These are phyloP conservation scores for Chlorella sp. DNA, from an alignment of 139 green algal genomes.

Conservation along the genomic window DNA sequence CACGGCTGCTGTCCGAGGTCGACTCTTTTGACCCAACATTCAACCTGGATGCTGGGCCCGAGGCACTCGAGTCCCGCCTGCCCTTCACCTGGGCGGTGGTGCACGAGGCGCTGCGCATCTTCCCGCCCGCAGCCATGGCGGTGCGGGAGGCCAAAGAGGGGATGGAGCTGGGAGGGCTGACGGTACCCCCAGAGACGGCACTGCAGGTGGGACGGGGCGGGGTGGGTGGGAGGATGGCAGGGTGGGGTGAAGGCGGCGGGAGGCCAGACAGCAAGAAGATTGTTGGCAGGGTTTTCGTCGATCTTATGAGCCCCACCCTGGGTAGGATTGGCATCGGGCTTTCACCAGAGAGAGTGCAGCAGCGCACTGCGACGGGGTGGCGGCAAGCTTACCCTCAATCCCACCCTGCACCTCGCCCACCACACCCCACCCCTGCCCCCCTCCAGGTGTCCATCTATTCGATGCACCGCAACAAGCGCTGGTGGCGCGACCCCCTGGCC, in stretches of 20 bases:
- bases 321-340: neutral
- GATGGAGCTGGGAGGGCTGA: neutral
- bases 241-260: neutral
- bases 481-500: neutral
- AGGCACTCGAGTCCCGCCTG: neutral
- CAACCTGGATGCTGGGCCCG: neutral
- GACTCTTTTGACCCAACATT: neutral
- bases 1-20: slow-evolving; percentile 10
- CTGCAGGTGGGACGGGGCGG: neutral
- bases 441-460: slow-evolving; percentile 10
- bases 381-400: no score
- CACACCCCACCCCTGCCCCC: neutral
- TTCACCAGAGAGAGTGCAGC: no score
- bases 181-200: neutral
- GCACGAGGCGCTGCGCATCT: slow-evolving; percentile 2
- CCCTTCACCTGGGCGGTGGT: neutral
- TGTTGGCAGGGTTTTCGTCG: no score
- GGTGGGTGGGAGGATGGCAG: neutral
- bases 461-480: slow-evolving; percentile 7
- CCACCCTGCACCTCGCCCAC: neutral
- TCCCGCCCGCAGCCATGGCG: neutral
- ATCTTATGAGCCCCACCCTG: no score
- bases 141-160: neutral
- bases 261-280: no score
- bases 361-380: no score